These are phyloP conservation scores for Trichoderma asperelloides DNA, from an alignment of 495 filamentous ascomycete genomes.

Conservation along the genomic window DNA sequence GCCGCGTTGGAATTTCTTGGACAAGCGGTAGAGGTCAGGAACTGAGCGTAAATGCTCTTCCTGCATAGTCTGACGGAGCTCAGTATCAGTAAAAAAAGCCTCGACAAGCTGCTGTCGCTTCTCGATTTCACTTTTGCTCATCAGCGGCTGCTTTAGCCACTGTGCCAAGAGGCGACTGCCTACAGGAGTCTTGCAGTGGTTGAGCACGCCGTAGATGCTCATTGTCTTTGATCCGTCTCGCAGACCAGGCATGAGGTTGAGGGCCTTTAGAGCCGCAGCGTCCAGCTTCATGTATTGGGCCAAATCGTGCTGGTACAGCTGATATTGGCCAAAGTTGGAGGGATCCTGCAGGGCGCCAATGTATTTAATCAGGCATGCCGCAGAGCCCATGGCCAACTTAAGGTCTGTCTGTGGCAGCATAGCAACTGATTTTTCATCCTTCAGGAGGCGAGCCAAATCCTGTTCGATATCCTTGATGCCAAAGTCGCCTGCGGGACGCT, in stretches of 20 bases:
- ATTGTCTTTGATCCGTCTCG: constrained; percentile 95
- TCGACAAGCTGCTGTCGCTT: constrained; percentile 90
- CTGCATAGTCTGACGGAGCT: constrained; percentile 93
- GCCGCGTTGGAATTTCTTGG: constrained; percentile 89
- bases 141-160: constrained; percentile 97
- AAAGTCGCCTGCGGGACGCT: constrained; percentile 69
- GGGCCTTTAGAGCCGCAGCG: constrained; percentile 82
- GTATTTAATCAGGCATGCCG: constrained; percentile 90
- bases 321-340: constrained; percentile 93
- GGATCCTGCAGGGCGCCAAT: constrained; percentile 83
- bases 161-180: constrained; percentile 86
- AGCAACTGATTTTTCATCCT: constrained; percentile 70
- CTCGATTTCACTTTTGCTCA: constrained; percentile 84
- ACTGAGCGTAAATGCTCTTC: constrained; percentile 92
- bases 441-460: constrained; percentile 75
- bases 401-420: constrained; percentile 84
- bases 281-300: constrained; percentile 99
- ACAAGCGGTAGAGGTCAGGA: constrained; percentile 85
- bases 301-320: constrained; percentile 94
- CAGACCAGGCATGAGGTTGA: constrained; percentile 95
- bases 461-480: constrained; percentile 92
- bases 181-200: constrained; percentile 95
- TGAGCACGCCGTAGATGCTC: constrained; percentile 88
- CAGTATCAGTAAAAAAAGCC: constrained; percentile 87
- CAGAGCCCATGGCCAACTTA: constrained; percentile 94